A percentile compares a stretch with the other conserved stretches of the same genome.
Evolutionary conservation across 257 asterid species (phyloP).

Genomic region (Solanum pennellii): DNA sequence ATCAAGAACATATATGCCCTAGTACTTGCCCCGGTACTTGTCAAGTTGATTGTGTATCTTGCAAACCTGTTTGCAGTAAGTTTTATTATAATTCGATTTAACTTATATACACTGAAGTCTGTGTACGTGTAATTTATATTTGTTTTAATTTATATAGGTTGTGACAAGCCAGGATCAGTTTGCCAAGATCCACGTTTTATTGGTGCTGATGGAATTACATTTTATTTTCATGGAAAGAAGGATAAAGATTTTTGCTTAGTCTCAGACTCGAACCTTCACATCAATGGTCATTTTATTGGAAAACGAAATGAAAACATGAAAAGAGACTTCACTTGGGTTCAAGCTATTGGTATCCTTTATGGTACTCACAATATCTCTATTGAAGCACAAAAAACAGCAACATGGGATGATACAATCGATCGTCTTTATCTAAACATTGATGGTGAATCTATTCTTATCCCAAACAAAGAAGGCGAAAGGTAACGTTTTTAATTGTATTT

Average conservation of each 20-base stretch:
- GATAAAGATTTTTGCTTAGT: conserved; percentile 43
- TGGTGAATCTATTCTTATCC: conserved; percentile 21
- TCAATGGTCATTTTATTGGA: conserved; percentile 59
- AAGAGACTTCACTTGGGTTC: conserved; percentile 70
- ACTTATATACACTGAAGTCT: background rate
- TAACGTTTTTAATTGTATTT: background rate
- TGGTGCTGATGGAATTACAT: conserved; percentile 65
- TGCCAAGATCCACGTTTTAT: conserved; percentile 76
- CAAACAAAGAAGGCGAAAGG: conserved; percentile 15
- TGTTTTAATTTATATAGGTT: conserved; percentile 10
- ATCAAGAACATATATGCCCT: conserved; percentile 29
- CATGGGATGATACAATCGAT: conserved; percentile 33
- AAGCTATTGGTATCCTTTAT: conserved; percentile 38
- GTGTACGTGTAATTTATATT: background rate
- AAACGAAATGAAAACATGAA: conserved; percentile 20
- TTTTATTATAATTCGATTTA: background rate
- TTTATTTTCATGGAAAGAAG: conserved; percentile 60
- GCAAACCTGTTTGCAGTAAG: conserved; percentile 60
- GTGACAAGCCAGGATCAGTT: conserved; percentile 59
- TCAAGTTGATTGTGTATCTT: conserved; percentile 35
- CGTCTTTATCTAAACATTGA: conserved; percentile 33
- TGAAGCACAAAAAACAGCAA: conserved; percentile 34
- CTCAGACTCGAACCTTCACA: conserved; percentile 42
- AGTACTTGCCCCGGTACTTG: conserved; percentile 28
- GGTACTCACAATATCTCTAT: conserved; percentile 26